These are phyloP conservation scores for Madurella mycetomatis DNA, from an alignment of 2,329 filamentous ascomycete genomes.

Conservation along the genomic window DNA sequence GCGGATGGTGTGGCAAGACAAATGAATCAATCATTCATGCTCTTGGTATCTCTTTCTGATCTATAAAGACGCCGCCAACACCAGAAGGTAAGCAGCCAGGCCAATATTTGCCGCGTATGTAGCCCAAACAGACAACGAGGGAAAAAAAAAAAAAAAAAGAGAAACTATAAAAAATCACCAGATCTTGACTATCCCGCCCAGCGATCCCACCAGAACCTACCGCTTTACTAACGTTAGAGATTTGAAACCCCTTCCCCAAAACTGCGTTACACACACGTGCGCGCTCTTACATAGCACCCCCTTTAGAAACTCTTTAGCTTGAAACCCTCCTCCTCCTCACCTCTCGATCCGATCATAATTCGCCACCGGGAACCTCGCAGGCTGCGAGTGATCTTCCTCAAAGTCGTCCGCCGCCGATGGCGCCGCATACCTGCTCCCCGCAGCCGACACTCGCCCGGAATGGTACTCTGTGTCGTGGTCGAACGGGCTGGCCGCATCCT, in stretches of 20 bases:
- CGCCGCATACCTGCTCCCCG: constrained; percentile 34
- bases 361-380: constrained; percentile 52
- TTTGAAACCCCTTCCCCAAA: too few relatives aligned
- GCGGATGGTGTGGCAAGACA: not conserved
- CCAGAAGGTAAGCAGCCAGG: constrained; percentile 13
- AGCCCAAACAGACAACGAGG: constrained; percentile 8
- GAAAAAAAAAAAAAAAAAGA: not conserved
- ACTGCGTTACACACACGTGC: too few relatives aligned
- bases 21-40: constrained; percentile 9
- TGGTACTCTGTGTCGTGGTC: constrained; percentile 49
- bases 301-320: not conserved
- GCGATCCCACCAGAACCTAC: not conserved
- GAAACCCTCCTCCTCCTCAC: constrained; percentile 30
- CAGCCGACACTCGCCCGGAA: constrained; percentile 25
- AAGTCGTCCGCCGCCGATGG: constrained; percentile 41
- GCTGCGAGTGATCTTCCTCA: constrained; percentile 37
- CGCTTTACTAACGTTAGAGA: not conserved
- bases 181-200: not conserved
- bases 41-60: constrained; percentile 26
- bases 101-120: constrained; percentile 3
- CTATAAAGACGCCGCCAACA: constrained; percentile 28
- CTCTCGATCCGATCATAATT: constrained; percentile 50
- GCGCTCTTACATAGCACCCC: too few relatives aligned
- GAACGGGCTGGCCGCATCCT: constrained; percentile 36
- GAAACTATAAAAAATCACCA: not conserved